Conservation (phyloP, 768 basidiomycete genomes). For the Lactarius sanguifluus region DNA sequence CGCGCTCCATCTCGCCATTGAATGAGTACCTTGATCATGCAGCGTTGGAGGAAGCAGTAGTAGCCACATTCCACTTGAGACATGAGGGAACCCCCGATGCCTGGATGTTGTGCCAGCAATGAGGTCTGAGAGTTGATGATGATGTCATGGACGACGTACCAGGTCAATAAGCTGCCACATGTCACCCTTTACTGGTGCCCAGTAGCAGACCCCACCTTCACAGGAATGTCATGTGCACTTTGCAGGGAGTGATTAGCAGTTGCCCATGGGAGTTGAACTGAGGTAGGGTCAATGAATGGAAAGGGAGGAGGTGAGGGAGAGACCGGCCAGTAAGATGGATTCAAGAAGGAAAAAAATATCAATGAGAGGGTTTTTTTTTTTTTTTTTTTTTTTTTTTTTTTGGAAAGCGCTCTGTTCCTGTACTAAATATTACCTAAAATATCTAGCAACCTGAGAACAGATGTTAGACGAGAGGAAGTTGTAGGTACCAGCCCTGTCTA, state of each 20-base stretch:
- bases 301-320: too few species aligned
- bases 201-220: conserved; percentile 70
- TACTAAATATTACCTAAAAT: too few species aligned
- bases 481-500: too few species aligned
- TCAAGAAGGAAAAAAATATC: too few species aligned
- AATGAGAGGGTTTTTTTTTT: too few species aligned
- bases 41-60: conserved; percentile 70
- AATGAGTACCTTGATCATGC: conserved; percentile 81
- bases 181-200: conserved; percentile 73
- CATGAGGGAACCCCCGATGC: conserved; percentile 97
- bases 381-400: too few species aligned
- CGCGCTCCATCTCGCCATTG: conserved; percentile 93
- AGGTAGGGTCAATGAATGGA: too few species aligned
- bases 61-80: conserved; percentile 97
- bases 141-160: conserved; percentile 78
- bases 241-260: conserved; percentile 40
- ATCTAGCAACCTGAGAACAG: too few species aligned
- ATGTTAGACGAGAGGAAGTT: too few species aligned
- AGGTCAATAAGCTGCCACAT: conserved; percentile 82
- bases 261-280: too few species aligned
- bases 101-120: conserved; percentile 96
- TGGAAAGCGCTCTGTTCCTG: too few species aligned
- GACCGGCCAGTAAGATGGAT: too few species aligned
- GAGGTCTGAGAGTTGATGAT: conserved; percentile 39
- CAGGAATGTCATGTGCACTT: conserved; percentile 58